Evolutionary conservation across 352 stramenopile species (phyloP).

Genomic region (Phytophthora aleatoria): DNA sequence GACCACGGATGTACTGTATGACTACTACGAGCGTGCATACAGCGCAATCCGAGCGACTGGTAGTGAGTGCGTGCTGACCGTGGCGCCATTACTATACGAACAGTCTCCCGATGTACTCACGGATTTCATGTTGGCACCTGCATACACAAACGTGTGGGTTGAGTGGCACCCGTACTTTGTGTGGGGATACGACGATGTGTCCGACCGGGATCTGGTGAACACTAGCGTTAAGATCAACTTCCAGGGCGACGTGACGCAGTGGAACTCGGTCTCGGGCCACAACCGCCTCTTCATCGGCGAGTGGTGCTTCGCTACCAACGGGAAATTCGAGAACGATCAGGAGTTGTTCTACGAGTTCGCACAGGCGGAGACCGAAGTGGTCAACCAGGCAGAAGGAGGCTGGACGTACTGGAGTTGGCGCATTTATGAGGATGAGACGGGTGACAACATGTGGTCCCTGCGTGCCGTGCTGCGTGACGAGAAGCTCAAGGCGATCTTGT

Average conservation of each 20-base stretch:
- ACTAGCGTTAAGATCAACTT: constrained; percentile 51
- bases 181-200: constrained; percentile 73
- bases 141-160: constrained; percentile 76
- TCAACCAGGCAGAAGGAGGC: constrained; percentile 59
- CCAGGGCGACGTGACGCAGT: constrained; percentile 41
- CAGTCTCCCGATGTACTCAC: constrained; percentile 53
- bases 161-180: constrained; percentile 88
- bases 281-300: constrained; percentile 67
- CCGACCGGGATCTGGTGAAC: constrained; percentile 54
- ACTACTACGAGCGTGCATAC: constrained; percentile 83
- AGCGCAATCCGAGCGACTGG: constrained; percentile 48
- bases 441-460: constrained; percentile 69
- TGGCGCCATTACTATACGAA: constrained; percentile 57
- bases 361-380: constrained; percentile 49
- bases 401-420: constrained; percentile 82
- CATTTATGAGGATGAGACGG: constrained; percentile 64
- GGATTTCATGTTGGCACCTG: constrained; percentile 53
- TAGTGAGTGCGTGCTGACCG: constrained; percentile 70
- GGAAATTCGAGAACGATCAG: constrained; percentile 56
- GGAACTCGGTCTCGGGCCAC: constrained; percentile 40
- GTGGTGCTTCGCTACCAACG: constrained; percentile 63
- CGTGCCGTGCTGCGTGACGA: constrained; percentile 59
- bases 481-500: constrained; percentile 36
- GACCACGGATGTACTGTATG: constrained; percentile 61
- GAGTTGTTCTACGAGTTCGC: constrained; percentile 57